Evolutionary conservation across 225 moss, liverwort and hornwort genomes (phyloP), one percentile per base, ranked within the genome.

Genomic region (Climacium dendroides): DNA sequence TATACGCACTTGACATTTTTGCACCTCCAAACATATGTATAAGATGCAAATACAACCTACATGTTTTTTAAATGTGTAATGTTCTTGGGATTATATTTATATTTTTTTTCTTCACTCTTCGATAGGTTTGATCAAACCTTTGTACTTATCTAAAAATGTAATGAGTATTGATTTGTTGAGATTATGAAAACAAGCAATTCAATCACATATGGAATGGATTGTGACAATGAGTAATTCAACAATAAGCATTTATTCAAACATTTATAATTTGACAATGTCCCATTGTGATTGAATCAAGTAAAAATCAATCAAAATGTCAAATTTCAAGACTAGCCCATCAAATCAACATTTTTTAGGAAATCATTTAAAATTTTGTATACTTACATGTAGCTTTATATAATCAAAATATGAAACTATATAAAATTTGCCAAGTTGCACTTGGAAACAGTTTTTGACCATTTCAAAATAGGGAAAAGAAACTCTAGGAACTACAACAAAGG

Each of bases 131-230:
- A 25, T 4, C 52, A 35, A 53, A 52, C 5, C 8, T 34, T 75
- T 35, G 23, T 3, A 13, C 10, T 0, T 34, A 2, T 30, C 1
- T 50, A 45, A 6, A 0, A 16, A 26, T 19, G 5, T 29, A 37
- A 39, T 79, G 29, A 19, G 2, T 39, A 58, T 58, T 19, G 41
- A 29, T 79, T 58, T 59, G 7, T 2, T 78, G 1, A 26, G 5
- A 37, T 57, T 7, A 39, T 57, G 2, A 0, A n/a, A 37, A 39
- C 2, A 57, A 78, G 37, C 4, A 57, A 0, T 78, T 37, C 15
- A 25, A 37, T 78, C 7, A n/a, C n/a, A 45, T 7, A 3, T 35
- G 5, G 12, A 76, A 77, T 66, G 3, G 11, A 82, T 55, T 64
- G 32, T 19, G 7, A 25, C 3, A 1, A 37, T n/a, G 37, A 0